phyloP scores from a whole-genome alignment of 108 stramenopile species.

The Pelagomonas calceolata region DNA sequence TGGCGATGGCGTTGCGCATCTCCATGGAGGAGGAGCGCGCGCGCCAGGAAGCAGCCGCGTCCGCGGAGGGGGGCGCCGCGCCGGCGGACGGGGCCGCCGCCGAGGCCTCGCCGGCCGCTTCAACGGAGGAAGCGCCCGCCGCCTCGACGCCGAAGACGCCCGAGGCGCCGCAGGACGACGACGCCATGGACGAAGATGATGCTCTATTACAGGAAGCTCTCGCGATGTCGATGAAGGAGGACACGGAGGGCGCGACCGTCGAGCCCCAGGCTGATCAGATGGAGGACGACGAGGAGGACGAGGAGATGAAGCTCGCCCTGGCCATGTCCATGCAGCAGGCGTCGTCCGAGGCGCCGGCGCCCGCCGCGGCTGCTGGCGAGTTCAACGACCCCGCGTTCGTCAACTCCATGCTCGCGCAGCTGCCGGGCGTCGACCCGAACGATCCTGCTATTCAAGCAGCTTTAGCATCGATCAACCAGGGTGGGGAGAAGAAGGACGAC shows the following conservation, averaged over 20 bases:
- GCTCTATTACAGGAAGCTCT: slow-evolving; percentile 84
- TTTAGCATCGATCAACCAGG: slow-evolving; percentile 29
- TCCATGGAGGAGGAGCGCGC: slow-evolving; percentile 96
- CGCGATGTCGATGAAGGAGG: slow-evolving; percentile 78
- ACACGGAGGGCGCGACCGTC: slow-evolving; percentile 2
- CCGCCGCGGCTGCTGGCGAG: slow-evolving; percentile 12
- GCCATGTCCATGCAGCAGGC: slow-evolving; percentile 64
- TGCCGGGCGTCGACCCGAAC: slow-evolving; percentile 78
- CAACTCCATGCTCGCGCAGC: slow-evolving; percentile 57
- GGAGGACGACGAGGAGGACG: slow-evolving; percentile 70
- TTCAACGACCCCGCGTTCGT: slow-evolving; percentile 69
- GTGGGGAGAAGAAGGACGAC: not conserved
- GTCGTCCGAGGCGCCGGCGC: not conserved
- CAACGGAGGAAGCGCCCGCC: slow-evolving; percentile 14
- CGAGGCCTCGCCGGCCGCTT: slow-evolving; percentile 15
- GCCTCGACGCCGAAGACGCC: not conserved
- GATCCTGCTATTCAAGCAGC: slow-evolving; percentile 79
- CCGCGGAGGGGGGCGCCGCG: slow-evolving; percentile 35
- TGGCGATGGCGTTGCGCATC: slow-evolving; percentile 93
- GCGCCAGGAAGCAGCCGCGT: slow-evolving; percentile 32
- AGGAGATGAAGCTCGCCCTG: slow-evolving; percentile 72
- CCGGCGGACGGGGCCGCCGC: slow-evolving; percentile 42
- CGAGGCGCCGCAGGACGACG: slow-evolving; percentile 6
- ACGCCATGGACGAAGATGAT: slow-evolving; percentile 55
- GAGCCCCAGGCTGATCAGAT: slow-evolving; percentile 14